Percentiles rank a stretch among this genome's conserved stretches.
These are phyloP conservation scores for Baorangia bicolor DNA, from an alignment of 768 basidiomycete genomes.

Conservation along the genomic window DNA sequence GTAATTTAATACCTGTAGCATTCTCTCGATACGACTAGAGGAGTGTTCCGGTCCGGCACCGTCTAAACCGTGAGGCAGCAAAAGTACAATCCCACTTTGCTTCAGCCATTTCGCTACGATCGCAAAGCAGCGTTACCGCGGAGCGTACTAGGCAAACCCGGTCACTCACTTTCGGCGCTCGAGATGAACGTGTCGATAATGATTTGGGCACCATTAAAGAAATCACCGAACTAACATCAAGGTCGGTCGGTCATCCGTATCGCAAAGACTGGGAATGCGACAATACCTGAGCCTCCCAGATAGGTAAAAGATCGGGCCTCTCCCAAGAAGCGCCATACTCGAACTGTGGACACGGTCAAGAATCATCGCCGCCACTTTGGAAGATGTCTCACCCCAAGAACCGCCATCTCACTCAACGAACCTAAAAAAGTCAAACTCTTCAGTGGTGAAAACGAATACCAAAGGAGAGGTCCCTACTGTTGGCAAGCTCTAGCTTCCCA, in stretches of 20 bases:
- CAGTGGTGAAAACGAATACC: not conserved
- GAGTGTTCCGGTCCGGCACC: conserved; percentile 95
- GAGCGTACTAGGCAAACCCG: too few species aligned
- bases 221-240: conserved; percentile 75
- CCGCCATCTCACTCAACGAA: conserved; percentile 86
- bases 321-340: conserved; percentile 94
- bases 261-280: not conserved
- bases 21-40: conserved; percentile 81
- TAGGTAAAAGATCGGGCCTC: conserved; percentile 72
- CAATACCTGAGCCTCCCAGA: conserved; percentile 88
- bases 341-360: conserved; percentile 50
- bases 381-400: conserved; percentile 65
- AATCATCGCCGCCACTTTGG: not conserved
- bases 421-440: conserved; percentile 39
- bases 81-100: conserved; percentile 84
- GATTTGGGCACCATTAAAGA: conserved; percentile 87
- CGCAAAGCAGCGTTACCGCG: not conserved
- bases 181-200: conserved; percentile 89
- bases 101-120: conserved; percentile 84
- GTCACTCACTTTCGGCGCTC: conserved; percentile 72
- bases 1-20: conserved; percentile 70
- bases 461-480: conserved; percentile 53
- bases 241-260: not conserved
- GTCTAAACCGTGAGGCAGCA: conserved; percentile 88
- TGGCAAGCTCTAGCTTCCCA: conserved; percentile 82